These are phyloP conservation scores for Groenewaldozyma auringiensis DNA, from an alignment of 1,139 yeast genomes.

Conservation along the genomic window DNA sequence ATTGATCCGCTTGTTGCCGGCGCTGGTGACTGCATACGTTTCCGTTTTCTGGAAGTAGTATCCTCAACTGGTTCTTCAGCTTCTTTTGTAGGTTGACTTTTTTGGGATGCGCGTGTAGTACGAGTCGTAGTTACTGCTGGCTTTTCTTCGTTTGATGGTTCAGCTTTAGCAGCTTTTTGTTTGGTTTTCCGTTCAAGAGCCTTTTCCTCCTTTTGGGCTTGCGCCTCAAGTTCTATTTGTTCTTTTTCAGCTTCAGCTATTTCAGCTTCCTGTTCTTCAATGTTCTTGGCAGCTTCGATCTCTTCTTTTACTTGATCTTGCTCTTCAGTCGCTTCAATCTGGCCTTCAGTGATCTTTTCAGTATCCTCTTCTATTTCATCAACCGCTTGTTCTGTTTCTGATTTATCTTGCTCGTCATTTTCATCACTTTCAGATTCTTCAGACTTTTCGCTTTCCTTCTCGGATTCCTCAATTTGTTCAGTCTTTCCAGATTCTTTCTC, in stretches of 20 bases:
- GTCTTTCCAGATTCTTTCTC: constrained; percentile 16
- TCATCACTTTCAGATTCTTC: constrained; percentile 12
- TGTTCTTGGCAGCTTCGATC: constrained; percentile 6
- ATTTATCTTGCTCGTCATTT: constrained; percentile 5
- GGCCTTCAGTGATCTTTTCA: constrained; percentile 7
- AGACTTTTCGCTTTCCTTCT: too few species aligned
- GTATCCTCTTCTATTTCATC: constrained; percentile 1
- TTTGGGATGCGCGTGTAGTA: neutral
- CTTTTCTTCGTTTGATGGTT: neutral
- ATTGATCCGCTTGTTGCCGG: constrained; percentile 16
- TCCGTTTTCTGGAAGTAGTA: constrained; percentile 4
- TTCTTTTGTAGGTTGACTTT: neutral
- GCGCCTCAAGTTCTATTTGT: neutral
- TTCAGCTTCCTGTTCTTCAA: constrained; percentile 9
- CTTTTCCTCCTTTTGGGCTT: constrained; percentile 3
- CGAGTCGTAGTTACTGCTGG: too few species aligned
- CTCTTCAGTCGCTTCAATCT: constrained; percentile 6
- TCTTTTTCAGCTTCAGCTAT: constrained; percentile 7
- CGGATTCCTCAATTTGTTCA: constrained; percentile 6
- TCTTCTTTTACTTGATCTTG: constrained; percentile 9
- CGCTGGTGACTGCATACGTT: constrained; percentile 16
- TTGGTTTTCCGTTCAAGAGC: neutral
- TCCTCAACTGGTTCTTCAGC: constrained; percentile 3
- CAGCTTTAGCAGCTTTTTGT: neutral
- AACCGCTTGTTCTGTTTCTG: constrained; percentile 6